Evolutionary conservation across 2,329 filamentous ascomycete genomes (phyloP).

Genomic region (Coniella vitis): DNA sequence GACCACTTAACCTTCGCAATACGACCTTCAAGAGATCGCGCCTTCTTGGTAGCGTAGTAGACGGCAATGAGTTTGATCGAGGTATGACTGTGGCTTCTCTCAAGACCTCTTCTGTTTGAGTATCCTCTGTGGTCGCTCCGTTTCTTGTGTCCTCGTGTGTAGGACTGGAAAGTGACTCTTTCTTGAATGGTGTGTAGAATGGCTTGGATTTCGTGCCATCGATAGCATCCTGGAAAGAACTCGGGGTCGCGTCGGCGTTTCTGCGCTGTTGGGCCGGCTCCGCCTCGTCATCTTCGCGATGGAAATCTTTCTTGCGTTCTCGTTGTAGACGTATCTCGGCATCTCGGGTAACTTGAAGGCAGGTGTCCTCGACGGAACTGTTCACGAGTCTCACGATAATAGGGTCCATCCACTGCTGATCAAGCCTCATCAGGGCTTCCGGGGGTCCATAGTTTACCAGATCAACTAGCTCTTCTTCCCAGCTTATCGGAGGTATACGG

Average conservation of each 20-base stretch:
- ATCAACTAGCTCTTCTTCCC: slow-evolving; percentile 28
- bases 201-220: not conserved
- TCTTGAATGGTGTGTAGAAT: not conserved
- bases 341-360: slow-evolving; percentile 27
- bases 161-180: slow-evolving; percentile 26
- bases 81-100: not conserved
- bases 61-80: not conserved
- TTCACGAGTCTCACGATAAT: slow-evolving; percentile 35
- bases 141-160: not conserved
- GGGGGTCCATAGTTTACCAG: slow-evolving; percentile 44
- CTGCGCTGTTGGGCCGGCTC: not conserved
- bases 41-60: not conserved
- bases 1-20: not conserved
- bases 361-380: slow-evolving; percentile 39
- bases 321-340: slow-evolving; percentile 25
- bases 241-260: not conserved
- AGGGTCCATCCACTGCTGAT: slow-evolving; percentile 30
- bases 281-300: not conserved
- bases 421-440: slow-evolving; percentile 30
- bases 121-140: not conserved
- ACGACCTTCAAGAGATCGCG: slow-evolving; percentile 1
- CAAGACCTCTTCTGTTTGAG: not conserved
- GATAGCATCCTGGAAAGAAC: not conserved
- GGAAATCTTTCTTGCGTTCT: slow-evolving; percentile 20
- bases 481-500: no score